Base-by-base conservation (phyloP, 257 asterid species). In the Solanum corneliomulleri region DNA sequence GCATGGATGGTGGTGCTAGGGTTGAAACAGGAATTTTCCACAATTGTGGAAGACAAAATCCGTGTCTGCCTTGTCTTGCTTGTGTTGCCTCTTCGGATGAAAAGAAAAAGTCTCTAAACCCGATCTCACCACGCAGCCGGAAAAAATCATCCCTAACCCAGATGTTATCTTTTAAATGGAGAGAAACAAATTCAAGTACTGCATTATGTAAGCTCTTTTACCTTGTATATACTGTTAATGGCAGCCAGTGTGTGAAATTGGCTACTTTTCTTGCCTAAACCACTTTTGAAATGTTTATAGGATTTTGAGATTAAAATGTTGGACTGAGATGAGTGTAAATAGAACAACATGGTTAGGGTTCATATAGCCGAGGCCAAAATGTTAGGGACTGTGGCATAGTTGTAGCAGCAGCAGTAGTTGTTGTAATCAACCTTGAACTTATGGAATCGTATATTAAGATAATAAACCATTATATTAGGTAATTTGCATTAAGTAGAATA, bases 1-100 rank as follows among this genome's bases (percentile, higher is more conserved):
- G 66, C 23, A 68, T 85, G 74, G 94, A 88, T 13, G 87, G 86
- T 87, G 87, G 85, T 37, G 89, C 70, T 74, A 91, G 44, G 86
- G 88, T 82, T 14, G 94, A 92, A 89, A 27, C 71, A 8, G 94
- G 91, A 27, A 42, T 88, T 4, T 76, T 91, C 87, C 98, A 91
- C 88, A 92, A 85, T 87, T 92, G 97, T 88, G 97, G 94, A n/a
- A 90, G 92, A 82, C 90, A 96, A 21, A 94, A 95, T 80, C 87
- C 95, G 8, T 87, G 93, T 6, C 93, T 94, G 85, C 98, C 99
- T 89, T 94, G 98, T 90, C 94, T 95, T 89, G 96, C 96, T 85
- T 94, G 98, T 89, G 93, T 93, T 27, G 93, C 92, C 88, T 77
- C 93, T 81, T 83, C 89, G 14, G 98, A 93, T 29, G 95, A 90